Base-by-base conservation (phyloP, 805 yeast genomes). In the Barnettozyma wickerhamii region DNA sequence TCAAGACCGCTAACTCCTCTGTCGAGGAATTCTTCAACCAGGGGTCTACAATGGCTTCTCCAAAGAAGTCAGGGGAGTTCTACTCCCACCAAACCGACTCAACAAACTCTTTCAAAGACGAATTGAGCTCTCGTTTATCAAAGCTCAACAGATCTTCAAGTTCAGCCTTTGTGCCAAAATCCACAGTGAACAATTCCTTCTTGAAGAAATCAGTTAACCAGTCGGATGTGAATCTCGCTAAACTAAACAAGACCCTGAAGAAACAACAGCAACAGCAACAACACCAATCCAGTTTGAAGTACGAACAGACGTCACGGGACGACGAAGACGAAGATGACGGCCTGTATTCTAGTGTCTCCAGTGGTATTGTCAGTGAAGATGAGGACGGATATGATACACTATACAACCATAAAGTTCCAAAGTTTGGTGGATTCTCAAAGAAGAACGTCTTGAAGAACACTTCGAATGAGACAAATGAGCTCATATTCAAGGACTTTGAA, bases 371-470 rank as follows among this genome's bases (percentile, higher is more conserved):
- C 30, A 39, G 42, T 43, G 47, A 57, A 27, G 45, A 42, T 33
- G 48, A 57, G 20, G 62, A 44, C 29, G 59, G 53, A 21, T 55
- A 56, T 48, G 55, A 56, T 15, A 50, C 55, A 21, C 24, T 27
- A 33, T 32, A 39, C 15, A 42, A 45, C 45, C 55, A 59, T 36
- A 53, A 55, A 33, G 63, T 68, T 5, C 72, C 70, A 35, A 49
- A 76, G 65, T 84, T 74, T 61, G 91, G 93, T 6, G 95, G 95
- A 1, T 81, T 76, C 51, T 81, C 91, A 0, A 74, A 71, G 42
- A 81, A 82, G 19, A 76, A 75, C 39, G 65, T 77, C 35, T 70
- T 73, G 37, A 63, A 26, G 4, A n/a, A 30, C 18, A 19, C 32
- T 2, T 19, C 38, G 4, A 34, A 33, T 30, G 39, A 39, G 32